phyloP scores from a whole-genome alignment of 2,329 filamentous ascomycete species.

The Sarocladium oryzae region DNA sequence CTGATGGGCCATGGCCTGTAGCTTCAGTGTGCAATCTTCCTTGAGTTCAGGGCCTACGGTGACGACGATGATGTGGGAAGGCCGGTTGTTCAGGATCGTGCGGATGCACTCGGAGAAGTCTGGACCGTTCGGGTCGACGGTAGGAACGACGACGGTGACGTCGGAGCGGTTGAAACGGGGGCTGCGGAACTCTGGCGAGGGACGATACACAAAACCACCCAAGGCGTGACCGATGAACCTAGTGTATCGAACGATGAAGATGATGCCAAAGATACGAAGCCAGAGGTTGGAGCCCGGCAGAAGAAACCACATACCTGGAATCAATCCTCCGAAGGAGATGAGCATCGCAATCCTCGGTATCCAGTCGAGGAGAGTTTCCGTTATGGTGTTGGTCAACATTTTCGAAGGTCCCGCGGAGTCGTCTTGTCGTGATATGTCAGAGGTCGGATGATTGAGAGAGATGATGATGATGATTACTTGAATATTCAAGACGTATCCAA shows the following conservation, averaged over 20 bases:
- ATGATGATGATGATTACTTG: no score
- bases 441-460: no score
- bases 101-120: slow-evolving; percentile 36
- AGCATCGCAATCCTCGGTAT: slow-evolving; percentile 1
- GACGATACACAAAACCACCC: slow-evolving; percentile 33
- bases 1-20: slow-evolving; percentile 9
- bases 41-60: slow-evolving; percentile 31
- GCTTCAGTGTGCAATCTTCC: slow-evolving; percentile 12
- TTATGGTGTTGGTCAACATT: no score
- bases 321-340: background rate
- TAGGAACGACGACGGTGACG: slow-evolving; percentile 46
- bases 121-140: slow-evolving; percentile 34
- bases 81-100: slow-evolving; percentile 32
- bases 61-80: slow-evolving; percentile 35
- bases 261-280: slow-evolving; percentile 15
- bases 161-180: slow-evolving; percentile 30
- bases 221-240: slow-evolving; percentile 37
- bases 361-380: background rate
- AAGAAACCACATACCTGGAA: slow-evolving; percentile 14
- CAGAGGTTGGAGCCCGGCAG: slow-evolving; percentile 13
- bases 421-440: no score
- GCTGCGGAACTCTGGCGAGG: slow-evolving; percentile 19
- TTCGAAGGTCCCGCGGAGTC: no score
- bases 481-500: no score
- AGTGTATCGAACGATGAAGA: slow-evolving; percentile 35